phyloP scores from a whole-genome alignment of 2,329 filamentous ascomycete genomes.

The Exutisphaerella laricina region DNA sequence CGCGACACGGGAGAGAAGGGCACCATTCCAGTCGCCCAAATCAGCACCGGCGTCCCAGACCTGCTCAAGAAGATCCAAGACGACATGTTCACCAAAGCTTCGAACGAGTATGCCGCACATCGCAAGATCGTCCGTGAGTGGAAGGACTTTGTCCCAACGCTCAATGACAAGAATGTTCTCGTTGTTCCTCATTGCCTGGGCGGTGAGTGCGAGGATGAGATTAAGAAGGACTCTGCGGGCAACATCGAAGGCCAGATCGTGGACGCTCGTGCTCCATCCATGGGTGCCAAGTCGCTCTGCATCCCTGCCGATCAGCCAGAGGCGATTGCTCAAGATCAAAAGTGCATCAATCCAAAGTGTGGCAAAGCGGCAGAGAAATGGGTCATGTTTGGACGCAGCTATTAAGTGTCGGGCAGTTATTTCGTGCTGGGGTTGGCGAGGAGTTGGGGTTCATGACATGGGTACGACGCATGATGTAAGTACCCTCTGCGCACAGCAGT shows the following conservation, averaged over 20 bases:
- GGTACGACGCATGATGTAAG: neutral
- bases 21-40: conserved; percentile 67
- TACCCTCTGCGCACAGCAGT: too few relatives aligned
- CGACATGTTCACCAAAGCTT: conserved; percentile 73
- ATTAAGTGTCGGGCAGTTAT: conserved; percentile 26
- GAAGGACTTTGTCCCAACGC: conserved; percentile 82
- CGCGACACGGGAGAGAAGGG: conserved; percentile 78
- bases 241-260: conserved; percentile 61
- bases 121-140: conserved; percentile 75
- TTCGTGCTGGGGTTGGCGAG: conserved; percentile 1
- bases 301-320: conserved; percentile 84
- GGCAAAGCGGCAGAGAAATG: conserved; percentile 69
- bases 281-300: conserved; percentile 71
- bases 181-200: conserved; percentile 86
- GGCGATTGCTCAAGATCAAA: conserved; percentile 67
- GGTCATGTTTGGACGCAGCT: conserved; percentile 76
- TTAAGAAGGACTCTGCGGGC: conserved; percentile 86
- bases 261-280: conserved; percentile 66
- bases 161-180: conserved; percentile 88
- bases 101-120: conserved; percentile 72
- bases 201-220: conserved; percentile 81
- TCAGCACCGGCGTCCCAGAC: conserved; percentile 67
- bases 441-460: neutral
- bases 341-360: conserved; percentile 89
- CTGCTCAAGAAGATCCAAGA: conserved; percentile 86